A percentile compares a stretch with the other conserved stretches of the same genome.
Conservation (phyloP, 2,329 filamentous ascomycete genomes). For the Ceratocystis cubensis region DNA sequence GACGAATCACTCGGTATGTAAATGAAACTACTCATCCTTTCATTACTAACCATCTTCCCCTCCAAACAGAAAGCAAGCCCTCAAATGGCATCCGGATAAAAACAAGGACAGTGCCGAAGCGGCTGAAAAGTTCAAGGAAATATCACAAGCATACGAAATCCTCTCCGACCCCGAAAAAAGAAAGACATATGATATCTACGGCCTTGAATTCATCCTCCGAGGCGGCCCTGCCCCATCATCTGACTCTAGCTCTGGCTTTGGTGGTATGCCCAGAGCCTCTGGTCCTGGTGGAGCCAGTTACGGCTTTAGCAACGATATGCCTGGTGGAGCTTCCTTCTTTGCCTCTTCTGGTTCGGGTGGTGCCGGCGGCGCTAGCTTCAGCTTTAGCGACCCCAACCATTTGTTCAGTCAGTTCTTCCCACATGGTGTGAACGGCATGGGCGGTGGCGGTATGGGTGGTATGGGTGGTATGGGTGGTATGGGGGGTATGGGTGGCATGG, state of each 20-base stretch:
- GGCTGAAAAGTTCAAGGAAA: slow-evolving; percentile 93
- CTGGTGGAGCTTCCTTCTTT: background rate
- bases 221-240: slow-evolving; percentile 60
- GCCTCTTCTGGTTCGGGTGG: background rate
- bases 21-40: background rate
- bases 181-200: slow-evolving; percentile 87
- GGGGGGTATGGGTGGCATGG: slow-evolving; percentile 30
- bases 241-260: slow-evolving; percentile 38
- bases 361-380: slow-evolving; percentile 50
- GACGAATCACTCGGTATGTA: background rate
- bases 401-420: slow-evolving; percentile 73
- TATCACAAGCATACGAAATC: slow-evolving; percentile 95
- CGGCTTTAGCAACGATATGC: slow-evolving; percentile 39
- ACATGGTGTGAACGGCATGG: slow-evolving; percentile 31
- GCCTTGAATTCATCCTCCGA: slow-evolving; percentile 80
- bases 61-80: slow-evolving; percentile 57
- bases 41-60: background rate
- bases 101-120: slow-evolving; percentile 83
- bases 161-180: slow-evolving; percentile 94
- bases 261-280: slow-evolving; percentile 37
- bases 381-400: slow-evolving; percentile 68
- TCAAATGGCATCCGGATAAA: slow-evolving; percentile 95
- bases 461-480: slow-evolving; percentile 34
- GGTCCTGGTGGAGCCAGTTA: slow-evolving; percentile 39
- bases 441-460: slow-evolving; percentile 28